Percentiles rank a stretch among this genome's conserved stretches.
Conservation (phyloP, 768 basidiomycete species). For the Lyophyllum atratum region DNA sequence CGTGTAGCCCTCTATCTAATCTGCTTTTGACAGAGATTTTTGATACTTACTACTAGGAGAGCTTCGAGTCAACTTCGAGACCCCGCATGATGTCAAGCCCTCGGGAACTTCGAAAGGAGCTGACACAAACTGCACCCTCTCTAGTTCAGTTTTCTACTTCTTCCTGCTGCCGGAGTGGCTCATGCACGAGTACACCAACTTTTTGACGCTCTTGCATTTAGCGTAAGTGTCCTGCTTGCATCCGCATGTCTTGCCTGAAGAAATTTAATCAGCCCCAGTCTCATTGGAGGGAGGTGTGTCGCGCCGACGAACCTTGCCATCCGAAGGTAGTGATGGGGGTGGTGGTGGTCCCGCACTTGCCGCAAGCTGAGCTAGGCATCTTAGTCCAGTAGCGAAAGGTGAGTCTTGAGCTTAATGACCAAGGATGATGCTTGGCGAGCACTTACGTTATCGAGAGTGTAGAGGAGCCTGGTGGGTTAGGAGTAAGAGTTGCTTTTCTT, state of each 20-base stretch:
- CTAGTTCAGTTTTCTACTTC: not conserved
- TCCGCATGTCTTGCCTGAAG: conserved; percentile 1
- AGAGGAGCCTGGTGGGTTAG: not conserved
- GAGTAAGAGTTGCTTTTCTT: not conserved
- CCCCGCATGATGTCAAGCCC: no score
- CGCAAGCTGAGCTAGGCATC: conserved; percentile 1
- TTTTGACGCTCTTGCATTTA: conserved; percentile 7
- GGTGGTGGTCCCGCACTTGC: conserved; percentile 1
- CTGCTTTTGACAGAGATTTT: no score
- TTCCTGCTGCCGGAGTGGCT: not conserved
- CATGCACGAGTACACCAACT: conserved; percentile 1
- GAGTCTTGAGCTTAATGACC: not conserved
- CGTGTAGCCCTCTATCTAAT: no score
- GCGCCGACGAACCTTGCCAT: not conserved
- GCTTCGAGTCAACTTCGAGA: no score
- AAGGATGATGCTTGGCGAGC: not conserved
- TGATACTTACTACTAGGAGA: no score
- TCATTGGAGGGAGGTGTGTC: no score
- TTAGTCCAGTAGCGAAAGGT: not conserved
- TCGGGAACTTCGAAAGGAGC: no score
- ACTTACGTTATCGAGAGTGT: not conserved
- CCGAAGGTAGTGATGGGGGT: not conserved
- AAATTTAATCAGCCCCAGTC: not conserved
- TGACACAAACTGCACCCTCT: no score
- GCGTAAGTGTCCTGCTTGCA: conserved; percentile 5